These are phyloP conservation scores for Rhizopogon vulgaris DNA, from an alignment of 768 basidiomycete genomes.

Conservation along the genomic window DNA sequence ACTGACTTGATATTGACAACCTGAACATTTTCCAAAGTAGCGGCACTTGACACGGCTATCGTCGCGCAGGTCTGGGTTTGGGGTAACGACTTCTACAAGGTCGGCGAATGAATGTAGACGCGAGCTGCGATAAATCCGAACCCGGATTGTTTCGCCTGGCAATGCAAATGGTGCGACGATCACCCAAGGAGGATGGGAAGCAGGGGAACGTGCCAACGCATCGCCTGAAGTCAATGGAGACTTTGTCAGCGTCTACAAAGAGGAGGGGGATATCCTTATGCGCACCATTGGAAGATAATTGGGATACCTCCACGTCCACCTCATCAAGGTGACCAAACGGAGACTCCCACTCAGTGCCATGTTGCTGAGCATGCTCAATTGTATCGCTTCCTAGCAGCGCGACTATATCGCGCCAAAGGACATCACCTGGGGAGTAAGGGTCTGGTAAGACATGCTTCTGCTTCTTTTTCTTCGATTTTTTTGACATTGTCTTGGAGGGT, in stretches of 20 bases:
- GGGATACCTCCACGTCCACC: conserved; percentile 59
- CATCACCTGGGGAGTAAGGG: conserved; percentile 65
- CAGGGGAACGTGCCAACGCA: conserved; percentile 51
- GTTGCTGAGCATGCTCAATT: conserved; percentile 43
- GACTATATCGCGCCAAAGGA: conserved; percentile 66
- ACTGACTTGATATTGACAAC: conserved; percentile 89
- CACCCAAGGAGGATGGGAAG: conserved; percentile 61
- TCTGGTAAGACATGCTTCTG: conserved; percentile 29
- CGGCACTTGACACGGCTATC: conserved; percentile 62
- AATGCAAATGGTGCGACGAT: conserved; percentile 80
- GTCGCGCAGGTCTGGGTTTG: conserved; percentile 65
- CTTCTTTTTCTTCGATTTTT: conserved; percentile 2
- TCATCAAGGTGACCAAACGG: conserved; percentile 59
- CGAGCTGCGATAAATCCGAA: conserved; percentile 63
- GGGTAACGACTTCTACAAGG: conserved; percentile 54
- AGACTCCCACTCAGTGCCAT: conserved; percentile 47
- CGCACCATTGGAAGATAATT: conserved; percentile 58
- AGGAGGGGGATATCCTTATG: not conserved
- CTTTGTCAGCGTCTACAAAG: not conserved
- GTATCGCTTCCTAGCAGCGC: conserved; percentile 56
- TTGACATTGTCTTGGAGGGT: not conserved
- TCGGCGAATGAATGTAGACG: conserved; percentile 74
- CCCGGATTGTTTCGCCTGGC: conserved; percentile 75
- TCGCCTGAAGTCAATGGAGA: conserved; percentile 40
- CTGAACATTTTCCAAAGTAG: conserved; percentile 86